A percentile compares a stretch with the other conserved stretches of the same genome.
These are phyloP conservation scores for Phialocephala sp. DNA, from an alignment of 2,329 filamentous ascomycete genomes.

Conservation along the genomic window DNA sequence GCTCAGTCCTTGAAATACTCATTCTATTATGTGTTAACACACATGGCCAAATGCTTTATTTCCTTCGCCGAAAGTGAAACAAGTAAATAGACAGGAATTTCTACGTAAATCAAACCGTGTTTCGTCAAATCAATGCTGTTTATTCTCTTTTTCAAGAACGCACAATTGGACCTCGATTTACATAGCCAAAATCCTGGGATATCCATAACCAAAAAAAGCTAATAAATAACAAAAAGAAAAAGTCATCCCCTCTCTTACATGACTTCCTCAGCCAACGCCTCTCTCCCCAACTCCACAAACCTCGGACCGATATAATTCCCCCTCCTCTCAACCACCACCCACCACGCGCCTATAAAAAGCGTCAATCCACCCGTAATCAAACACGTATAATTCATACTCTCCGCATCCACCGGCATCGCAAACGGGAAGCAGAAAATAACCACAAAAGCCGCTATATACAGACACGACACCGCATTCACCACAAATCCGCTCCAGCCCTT, in stretches of 20 bases:
- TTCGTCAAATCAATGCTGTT: too few relatives aligned
- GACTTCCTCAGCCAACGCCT: conserved; percentile 16
- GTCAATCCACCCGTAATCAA: conserved; percentile 52
- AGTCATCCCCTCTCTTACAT: conserved; percentile 1
- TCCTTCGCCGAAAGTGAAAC: too few relatives aligned
- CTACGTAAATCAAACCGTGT: too few relatives aligned
- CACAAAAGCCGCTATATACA: conserved; percentile 63
- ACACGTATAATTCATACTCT: conserved; percentile 58
- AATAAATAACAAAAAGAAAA: not conserved
- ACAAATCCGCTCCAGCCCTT: conserved; percentile 52
- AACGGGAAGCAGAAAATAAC: conserved; percentile 67
- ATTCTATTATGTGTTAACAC: too few relatives aligned
- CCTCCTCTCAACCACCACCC: conserved; percentile 42
- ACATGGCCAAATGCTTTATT: too few relatives aligned
- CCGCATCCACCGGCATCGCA: conserved; percentile 49
- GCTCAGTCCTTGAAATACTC: too few relatives aligned
- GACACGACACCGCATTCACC: conserved; percentile 56
- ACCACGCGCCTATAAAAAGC: conserved; percentile 47
- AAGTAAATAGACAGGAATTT: too few relatives aligned
- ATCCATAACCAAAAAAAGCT: not conserved
- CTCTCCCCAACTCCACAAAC: conserved; percentile 16
- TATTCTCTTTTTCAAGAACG: too few relatives aligned
- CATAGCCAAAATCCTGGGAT: too few relatives aligned
- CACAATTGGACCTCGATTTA: too few relatives aligned
- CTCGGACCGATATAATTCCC: conserved; percentile 16